Conservation (phyloP, 345 rosid species). For the Lumnitzera littorea region DNA sequence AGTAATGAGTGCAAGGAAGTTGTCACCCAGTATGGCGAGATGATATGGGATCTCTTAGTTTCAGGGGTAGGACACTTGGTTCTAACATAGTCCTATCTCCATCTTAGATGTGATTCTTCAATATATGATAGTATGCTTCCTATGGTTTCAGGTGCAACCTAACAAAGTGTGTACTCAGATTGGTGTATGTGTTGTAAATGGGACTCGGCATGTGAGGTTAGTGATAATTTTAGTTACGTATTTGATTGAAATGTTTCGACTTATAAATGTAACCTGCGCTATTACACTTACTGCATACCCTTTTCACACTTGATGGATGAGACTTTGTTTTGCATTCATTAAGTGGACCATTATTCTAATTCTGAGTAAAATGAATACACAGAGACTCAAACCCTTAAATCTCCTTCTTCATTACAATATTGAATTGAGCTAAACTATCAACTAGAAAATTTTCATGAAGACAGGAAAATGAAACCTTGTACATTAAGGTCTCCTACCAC, state of each 20-base stretch:
- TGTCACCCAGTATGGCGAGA: slow-evolving; percentile 58
- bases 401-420: too few relatives aligned
- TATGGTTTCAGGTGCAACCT: slow-evolving; percentile 41
- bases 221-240: not conserved
- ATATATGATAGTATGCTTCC: not conserved
- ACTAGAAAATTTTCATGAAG: too few relatives aligned
- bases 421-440: too few relatives aligned
- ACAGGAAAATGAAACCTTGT: too few relatives aligned
- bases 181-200: slow-evolving; percentile 42
- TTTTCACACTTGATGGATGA: not conserved
- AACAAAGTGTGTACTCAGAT: slow-evolving; percentile 48
- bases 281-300: not conserved
- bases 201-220: slow-evolving; percentile 25
- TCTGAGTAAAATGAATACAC: too few relatives aligned
- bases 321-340: too few relatives aligned
- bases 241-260: too few relatives aligned
- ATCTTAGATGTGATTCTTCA: not conserved
- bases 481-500: too few relatives aligned
- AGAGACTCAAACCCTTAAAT: too few relatives aligned
- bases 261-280: not conserved
- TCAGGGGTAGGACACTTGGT: slow-evolving; percentile 41
- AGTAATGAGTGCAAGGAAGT: slow-evolving; percentile 63
- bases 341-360: too few relatives aligned
- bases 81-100: not conserved
- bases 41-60: slow-evolving; percentile 65